These are phyloP conservation scores for Moesziomyces sp. DNA, from an alignment of 1,284 basidiomycete species.

Conservation along the genomic window DNA sequence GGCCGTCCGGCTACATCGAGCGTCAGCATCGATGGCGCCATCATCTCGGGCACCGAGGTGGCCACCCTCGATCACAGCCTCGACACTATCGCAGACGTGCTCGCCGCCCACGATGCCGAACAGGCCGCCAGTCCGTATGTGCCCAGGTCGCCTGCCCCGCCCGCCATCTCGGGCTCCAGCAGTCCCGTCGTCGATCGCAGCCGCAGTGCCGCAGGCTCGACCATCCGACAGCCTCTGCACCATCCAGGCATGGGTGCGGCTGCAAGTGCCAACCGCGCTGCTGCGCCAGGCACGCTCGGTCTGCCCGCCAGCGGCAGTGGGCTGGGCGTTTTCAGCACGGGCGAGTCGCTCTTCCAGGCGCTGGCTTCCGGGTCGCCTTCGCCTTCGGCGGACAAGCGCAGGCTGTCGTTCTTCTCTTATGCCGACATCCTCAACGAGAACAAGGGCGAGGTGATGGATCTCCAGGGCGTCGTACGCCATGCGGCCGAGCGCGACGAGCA, in stretches of 20 bases:
- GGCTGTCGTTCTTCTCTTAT: conserved; percentile 64
- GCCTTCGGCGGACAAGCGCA: conserved; percentile 50
- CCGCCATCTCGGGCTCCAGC: conserved; percentile 20
- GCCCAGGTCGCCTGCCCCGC: conserved; percentile 34
- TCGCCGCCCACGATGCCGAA: conserved; percentile 45
- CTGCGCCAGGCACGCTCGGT: conserved; percentile 20
- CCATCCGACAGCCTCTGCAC: conserved; percentile 32
- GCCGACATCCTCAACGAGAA: conserved; percentile 63
- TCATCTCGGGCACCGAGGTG: conserved; percentile 57
- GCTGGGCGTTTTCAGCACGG: conserved; percentile 43
- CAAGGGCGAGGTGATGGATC: conserved; percentile 55
- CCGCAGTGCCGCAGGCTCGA: conserved; percentile 15
- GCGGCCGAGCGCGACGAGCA: conserved; percentile 48
- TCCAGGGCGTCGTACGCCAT: conserved; percentile 47
- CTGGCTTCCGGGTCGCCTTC: conserved; percentile 43
- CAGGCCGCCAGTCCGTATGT: conserved; percentile 51
- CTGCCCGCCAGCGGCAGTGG: conserved; percentile 30
- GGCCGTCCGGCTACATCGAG: conserved; percentile 50
- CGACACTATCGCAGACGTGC: conserved; percentile 58
- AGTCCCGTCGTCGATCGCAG: conserved; percentile 32
- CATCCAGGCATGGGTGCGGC: conserved; percentile 28
- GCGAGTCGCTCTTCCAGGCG: conserved; percentile 35
- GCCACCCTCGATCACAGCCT: conserved; percentile 58
- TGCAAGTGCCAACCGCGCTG: conserved; percentile 11
- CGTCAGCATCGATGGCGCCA: conserved; percentile 65